Conservation (phyloP, 768 basidiomycete species). For the Obba rivulosa region DNA sequence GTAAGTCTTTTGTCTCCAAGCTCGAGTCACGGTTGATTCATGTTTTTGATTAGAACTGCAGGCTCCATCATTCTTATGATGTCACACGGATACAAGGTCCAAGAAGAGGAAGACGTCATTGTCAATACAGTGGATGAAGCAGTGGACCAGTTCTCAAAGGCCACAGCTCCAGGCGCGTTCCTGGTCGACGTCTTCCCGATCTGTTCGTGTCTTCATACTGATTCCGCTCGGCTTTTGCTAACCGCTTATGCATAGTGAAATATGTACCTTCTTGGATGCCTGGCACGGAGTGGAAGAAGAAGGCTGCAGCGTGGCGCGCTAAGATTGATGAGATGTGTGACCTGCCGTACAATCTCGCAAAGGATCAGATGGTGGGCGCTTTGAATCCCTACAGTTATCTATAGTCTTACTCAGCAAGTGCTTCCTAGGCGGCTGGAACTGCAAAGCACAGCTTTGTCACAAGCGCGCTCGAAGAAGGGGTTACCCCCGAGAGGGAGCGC, state of each 20-base stretch:
- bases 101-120: constrained; percentile 14
- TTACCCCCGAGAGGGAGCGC: constrained; percentile 49
- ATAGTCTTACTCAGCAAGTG: not conserved
- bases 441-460: constrained; percentile 17
- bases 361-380: constrained; percentile 26
- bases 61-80: constrained; percentile 24
- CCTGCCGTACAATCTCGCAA: constrained; percentile 26
- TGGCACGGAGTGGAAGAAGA: constrained; percentile 31
- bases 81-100: constrained; percentile 22
- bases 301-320: constrained; percentile 23
- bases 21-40: not conserved
- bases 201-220: constrained; percentile 17
- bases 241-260: constrained; percentile 5
- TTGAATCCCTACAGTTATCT: not conserved
- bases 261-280: constrained; percentile 36
- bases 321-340: constrained; percentile 13
- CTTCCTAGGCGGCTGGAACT: constrained; percentile 12
- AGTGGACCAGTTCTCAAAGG: constrained; percentile 16
- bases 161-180: constrained; percentile 28
- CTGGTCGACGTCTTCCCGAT: constrained; percentile 27
- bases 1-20: constrained; percentile 19
- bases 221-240: not conserved
- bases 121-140: constrained; percentile 17
- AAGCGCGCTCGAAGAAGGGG: constrained; percentile 26
- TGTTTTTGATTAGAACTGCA: constrained; percentile 14